Percentiles rank a stretch among this genome's conserved stretches.
phyloP scores from a whole-genome alignment of 371 early-diverging fungal species.

The Polyrhizophydium stewartii region DNA sequence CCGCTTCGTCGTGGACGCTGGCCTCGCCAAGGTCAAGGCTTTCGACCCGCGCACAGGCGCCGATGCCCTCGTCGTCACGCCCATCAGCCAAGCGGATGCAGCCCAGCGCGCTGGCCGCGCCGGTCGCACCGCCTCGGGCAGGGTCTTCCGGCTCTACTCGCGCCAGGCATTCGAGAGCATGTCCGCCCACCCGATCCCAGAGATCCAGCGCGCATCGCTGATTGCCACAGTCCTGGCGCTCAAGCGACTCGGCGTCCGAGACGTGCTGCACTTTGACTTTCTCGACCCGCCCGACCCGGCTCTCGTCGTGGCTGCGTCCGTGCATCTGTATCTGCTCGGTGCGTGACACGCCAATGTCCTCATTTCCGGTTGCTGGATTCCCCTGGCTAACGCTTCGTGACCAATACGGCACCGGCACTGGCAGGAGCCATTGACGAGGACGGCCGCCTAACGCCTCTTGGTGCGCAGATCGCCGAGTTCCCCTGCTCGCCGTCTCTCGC shows the following conservation, averaged over 20 bases:
- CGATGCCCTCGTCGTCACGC: constrained; percentile 71
- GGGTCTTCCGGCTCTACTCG: constrained; percentile 63
- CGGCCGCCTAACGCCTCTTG: constrained; percentile 50
- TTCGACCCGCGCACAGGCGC: constrained; percentile 74
- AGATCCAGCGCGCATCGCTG: constrained; percentile 54
- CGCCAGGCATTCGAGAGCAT: constrained; percentile 46
- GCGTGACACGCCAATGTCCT: constrained; percentile 30
- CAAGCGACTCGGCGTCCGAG: constrained; percentile 47
- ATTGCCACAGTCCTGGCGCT: constrained; percentile 45
- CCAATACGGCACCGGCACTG: not conserved
- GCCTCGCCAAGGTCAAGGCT: constrained; percentile 87
- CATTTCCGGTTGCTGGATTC: not conserved
- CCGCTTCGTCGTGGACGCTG: constrained; percentile 86
- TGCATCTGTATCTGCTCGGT: constrained; percentile 45
- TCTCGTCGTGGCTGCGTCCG: constrained; percentile 33
- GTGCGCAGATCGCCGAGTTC: constrained; percentile 47
- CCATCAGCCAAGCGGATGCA: constrained; percentile 65
- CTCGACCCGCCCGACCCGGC: constrained; percentile 52
- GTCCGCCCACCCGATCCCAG: constrained; percentile 44
- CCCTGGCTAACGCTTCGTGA: not conserved
- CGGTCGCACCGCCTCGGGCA: constrained; percentile 57
- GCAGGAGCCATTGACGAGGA: constrained; percentile 48
- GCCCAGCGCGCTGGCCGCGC: constrained; percentile 66
- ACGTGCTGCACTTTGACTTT: constrained; percentile 56
- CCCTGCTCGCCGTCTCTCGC: constrained; percentile 53